Evolutionary conservation across 345 rosid species (phyloP), one percentile per base, ranked within the genome.

Genomic region (Lepidium aucheri): DNA sequence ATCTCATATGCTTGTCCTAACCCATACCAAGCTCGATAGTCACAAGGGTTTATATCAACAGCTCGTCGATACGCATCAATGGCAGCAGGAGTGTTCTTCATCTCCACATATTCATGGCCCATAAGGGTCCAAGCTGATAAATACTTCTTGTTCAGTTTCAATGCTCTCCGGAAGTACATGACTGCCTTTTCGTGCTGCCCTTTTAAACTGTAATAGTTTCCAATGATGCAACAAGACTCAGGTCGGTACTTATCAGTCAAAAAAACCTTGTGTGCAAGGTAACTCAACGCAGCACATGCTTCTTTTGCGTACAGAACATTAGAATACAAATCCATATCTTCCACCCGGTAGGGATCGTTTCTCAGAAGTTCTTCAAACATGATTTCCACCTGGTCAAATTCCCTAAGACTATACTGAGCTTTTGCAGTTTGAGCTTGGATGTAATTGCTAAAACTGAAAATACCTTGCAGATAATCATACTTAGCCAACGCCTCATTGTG

Each of bases 21-120:
- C 18, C 98, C 98, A 75, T 92, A 89, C 98, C 98, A 92, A 38
- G 98, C 98, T 69, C 98, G 81, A 67, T 88, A 91, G 67, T 94
- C 99, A 68, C 85, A 62, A 9, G 97, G 85, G 74, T 84, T 83
- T 69, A 94, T 85, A 68, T 90, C 99, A 66, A 94, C 97, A 69
- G 97, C 99, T 53, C 93, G 70, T 77, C 95, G 81, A 57, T 94
- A 94, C 34, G 97, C 99, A 82, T 94, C 99, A 60, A 94, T 72
- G 6, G 99, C 99, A 44, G 99, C 96, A 49, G 99, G 86, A 2
- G 89, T 88, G 79, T 88, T 94, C 73, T 94, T 90, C 99, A 94
- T 94, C 75, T 94, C 97, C 3, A 88, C 93, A 67, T 85, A 94
- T 60, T 90, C 99, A 32, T 94, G 99, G 18, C 99, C 99, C 95